phyloP scores from a whole-genome alignment of 169 alveolate species.

The Pseudocohnilembus persalinus region DNA sequence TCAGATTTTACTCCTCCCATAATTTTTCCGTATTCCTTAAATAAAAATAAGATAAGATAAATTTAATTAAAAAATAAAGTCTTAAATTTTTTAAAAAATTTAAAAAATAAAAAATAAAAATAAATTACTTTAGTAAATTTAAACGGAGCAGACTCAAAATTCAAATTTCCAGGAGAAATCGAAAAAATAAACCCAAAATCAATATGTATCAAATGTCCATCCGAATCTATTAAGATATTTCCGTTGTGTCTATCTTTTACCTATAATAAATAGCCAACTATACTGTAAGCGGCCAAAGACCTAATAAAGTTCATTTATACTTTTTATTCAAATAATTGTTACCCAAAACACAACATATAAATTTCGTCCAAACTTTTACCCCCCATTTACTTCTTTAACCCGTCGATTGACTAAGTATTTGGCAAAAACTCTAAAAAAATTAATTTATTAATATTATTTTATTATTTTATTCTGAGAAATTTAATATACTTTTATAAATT shows the following conservation, averaged over 20 bases:
- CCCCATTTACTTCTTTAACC: constrained; percentile 51
- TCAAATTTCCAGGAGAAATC: constrained; percentile 75
- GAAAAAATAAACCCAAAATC: constrained; percentile 84
- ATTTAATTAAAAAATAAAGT: neutral
- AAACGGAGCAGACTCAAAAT: constrained; percentile 75
- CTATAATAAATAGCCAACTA: constrained; percentile 69
- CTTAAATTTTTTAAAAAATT: neutral
- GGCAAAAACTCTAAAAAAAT: constrained; percentile 73
- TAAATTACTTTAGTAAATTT: constrained; percentile 49
- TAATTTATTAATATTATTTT: no score
- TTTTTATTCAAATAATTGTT: constrained; percentile 36
- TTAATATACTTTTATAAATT: no score
- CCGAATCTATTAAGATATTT: constrained; percentile 73
- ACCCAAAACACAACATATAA: constrained; percentile 50
- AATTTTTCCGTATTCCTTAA: neutral
- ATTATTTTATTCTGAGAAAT: no score
- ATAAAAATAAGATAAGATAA: neutral
- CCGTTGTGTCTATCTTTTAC: constrained; percentile 88
- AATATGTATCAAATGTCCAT: constrained; percentile 84
- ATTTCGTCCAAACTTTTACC: constrained; percentile 45
- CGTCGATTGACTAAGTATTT: constrained; percentile 67
- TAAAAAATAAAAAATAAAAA: neutral
- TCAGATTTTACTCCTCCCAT: constrained; percentile 16
- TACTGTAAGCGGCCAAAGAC: constrained; percentile 79
- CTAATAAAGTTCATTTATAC: constrained; percentile 67